A percentile compares a stretch with the other conserved stretches of the same genome.
Conservation (phyloP, 2,329 filamentous ascomycete genomes). For the Alternaria infectoria region DNA sequence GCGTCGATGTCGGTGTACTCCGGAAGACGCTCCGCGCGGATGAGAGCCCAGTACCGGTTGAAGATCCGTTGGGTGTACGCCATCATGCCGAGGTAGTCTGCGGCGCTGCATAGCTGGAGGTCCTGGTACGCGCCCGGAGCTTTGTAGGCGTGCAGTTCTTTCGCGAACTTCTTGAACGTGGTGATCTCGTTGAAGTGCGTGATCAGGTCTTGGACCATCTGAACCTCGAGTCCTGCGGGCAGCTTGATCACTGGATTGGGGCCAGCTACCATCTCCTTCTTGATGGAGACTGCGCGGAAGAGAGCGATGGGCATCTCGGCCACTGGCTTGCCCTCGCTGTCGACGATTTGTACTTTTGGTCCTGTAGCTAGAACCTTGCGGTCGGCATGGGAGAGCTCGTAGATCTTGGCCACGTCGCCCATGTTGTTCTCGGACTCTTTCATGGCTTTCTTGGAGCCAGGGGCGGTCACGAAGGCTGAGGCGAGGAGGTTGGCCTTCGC, state of each 20-base stretch:
- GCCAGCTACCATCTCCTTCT: neutral
- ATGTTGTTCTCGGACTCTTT: neutral
- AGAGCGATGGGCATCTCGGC: neutral
- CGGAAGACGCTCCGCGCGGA: neutral
- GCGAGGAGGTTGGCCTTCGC: neutral
- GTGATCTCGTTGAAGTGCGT: neutral
- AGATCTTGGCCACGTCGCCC: neutral
- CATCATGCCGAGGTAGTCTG: slow-evolving; percentile 1
- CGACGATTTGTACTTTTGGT: neutral
- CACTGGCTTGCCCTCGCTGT: neutral
- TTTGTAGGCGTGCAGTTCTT: neutral
- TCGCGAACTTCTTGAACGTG: neutral
- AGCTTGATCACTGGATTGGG: neutral
- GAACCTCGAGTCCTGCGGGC: neutral
- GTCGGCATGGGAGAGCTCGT: neutral
- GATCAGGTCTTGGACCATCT: neutral
- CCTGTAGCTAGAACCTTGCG: neutral
- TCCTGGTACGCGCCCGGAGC: neutral
- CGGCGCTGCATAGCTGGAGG: neutral
- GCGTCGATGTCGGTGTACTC: neutral
- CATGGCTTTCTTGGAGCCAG: neutral
- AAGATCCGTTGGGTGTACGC: slow-evolving; percentile 2
- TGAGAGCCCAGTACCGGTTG: slow-evolving; percentile 3
- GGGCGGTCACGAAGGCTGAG: neutral
- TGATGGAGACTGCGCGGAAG: neutral